A percentile compares a stretch with the other conserved stretches of the same genome.
These are phyloP conservation scores for Sclerotinia borealis DNA, from an alignment of 2,329 filamentous ascomycete genomes.

Conservation along the genomic window DNA sequence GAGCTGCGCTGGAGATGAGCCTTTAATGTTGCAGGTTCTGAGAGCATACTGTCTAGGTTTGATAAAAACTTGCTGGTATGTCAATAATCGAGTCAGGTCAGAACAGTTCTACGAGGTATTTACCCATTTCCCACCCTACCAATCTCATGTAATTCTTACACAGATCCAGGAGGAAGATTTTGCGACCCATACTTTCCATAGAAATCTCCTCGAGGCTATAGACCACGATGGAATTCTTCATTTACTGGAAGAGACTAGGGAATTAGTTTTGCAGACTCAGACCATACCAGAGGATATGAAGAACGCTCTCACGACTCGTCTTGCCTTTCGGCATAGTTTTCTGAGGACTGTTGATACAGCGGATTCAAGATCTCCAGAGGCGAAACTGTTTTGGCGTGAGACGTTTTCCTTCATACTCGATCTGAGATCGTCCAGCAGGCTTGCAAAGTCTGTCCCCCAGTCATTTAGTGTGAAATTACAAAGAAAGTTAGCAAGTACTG, in stretches of 20 bases:
- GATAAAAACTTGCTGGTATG: slow-evolving; percentile 74
- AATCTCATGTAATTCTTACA: background rate
- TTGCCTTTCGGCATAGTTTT: slow-evolving; percentile 61
- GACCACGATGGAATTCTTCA: slow-evolving; percentile 37
- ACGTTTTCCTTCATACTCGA: slow-evolving; percentile 42
- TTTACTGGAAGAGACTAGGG: slow-evolving; percentile 32
- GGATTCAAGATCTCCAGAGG: slow-evolving; percentile 40
- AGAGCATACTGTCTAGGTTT: slow-evolving; percentile 81
- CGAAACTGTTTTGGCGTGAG: slow-evolving; percentile 39
- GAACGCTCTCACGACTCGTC: slow-evolving; percentile 55
- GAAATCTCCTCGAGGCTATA: slow-evolving; percentile 64
- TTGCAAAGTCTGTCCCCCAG: slow-evolving; percentile 63
- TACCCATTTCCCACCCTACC: slow-evolving; percentile 11
- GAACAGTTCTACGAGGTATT: slow-evolving; percentile 86
- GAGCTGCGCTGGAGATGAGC: slow-evolving; percentile 31
- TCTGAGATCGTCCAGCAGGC: slow-evolving; percentile 52
- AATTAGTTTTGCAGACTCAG: slow-evolving; percentile 20
- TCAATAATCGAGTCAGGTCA: slow-evolving; percentile 69
- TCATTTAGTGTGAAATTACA: slow-evolving; percentile 89
- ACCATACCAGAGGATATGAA: slow-evolving; percentile 33
- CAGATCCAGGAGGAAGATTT: slow-evolving; percentile 83
- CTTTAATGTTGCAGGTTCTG: slow-evolving; percentile 57
- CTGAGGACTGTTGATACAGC: slow-evolving; percentile 46
- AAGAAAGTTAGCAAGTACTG: slow-evolving; percentile 84
- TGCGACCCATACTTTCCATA: slow-evolving; percentile 83